These are phyloP conservation scores for Sarocladium kiliense DNA, from an alignment of 2,329 filamentous ascomycete genomes.

Conservation along the genomic window DNA sequence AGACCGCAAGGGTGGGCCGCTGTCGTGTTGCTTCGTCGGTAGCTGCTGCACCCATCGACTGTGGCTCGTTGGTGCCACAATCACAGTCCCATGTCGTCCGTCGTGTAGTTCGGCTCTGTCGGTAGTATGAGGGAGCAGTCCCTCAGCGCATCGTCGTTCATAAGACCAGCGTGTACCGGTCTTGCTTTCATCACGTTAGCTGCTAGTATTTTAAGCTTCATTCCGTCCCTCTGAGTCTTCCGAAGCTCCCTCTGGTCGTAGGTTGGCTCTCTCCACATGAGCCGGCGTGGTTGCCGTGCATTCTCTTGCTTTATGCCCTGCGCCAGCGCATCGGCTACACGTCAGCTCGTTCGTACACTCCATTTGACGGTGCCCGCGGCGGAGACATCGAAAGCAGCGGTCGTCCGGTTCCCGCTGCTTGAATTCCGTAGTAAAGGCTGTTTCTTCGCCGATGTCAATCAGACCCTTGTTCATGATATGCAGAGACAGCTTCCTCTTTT, in stretches of 20 bases:
- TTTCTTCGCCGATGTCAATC: too few relatives aligned
- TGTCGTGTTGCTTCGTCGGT: too few relatives aligned
- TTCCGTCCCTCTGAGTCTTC: too few relatives aligned
- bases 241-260: not conserved
- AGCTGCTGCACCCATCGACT: not conserved
- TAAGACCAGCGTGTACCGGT: not conserved
- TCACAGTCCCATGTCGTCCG: not conserved
- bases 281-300: not conserved
- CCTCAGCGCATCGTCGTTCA: not conserved
- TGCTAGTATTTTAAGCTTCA: too few relatives aligned
- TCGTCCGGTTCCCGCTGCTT: not conserved
- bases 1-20: not conserved
- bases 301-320: not conserved
- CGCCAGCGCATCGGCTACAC: constrained; percentile 15
- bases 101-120: not conserved
- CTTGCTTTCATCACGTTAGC: too few relatives aligned
- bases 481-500: too few relatives aligned
- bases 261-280: not conserved
- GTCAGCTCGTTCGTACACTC: too few relatives aligned
- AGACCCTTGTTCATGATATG: too few relatives aligned
- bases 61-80: not conserved
- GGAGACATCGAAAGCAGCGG: not conserved
- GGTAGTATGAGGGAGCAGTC: not conserved
- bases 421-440: too few relatives aligned
- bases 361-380: not conserved